Evolutionary conservation across 192 early-diverging fungal species (phyloP).

Genomic region (Coemansia sp.): DNA sequence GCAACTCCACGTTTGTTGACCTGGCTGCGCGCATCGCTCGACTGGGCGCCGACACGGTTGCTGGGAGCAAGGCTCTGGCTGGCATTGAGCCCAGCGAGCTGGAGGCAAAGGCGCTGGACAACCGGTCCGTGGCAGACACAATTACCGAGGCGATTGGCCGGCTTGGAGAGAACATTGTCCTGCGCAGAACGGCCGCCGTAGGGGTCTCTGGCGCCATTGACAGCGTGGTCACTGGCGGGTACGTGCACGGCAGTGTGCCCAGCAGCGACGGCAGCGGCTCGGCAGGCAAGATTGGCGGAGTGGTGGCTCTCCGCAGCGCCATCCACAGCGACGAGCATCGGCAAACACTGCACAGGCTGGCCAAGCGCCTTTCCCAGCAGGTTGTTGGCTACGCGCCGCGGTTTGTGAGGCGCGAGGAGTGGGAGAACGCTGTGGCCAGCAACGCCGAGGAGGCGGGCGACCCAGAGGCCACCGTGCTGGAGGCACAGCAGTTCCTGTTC

Average conservation of each 20-base stretch:
- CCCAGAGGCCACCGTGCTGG: constrained; percentile 50
- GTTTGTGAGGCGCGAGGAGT: constrained; percentile 42
- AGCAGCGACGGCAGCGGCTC: constrained; percentile 13
- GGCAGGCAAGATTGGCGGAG: constrained; percentile 73
- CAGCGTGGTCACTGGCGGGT: constrained; percentile 52
- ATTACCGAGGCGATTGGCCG: constrained; percentile 76
- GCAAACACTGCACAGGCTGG: constrained; percentile 52
- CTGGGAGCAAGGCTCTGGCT: background rate
- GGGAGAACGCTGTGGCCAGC: constrained; percentile 30
- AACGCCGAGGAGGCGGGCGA: constrained; percentile 8
- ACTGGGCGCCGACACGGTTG: background rate
- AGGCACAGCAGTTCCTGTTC: constrained; percentile 68
- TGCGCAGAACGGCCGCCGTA: constrained; percentile 57
- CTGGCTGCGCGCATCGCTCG: constrained; percentile 51
- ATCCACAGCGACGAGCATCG: constrained; percentile 9
- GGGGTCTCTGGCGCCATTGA: constrained; percentile 8
- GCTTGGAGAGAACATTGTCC: constrained; percentile 82
- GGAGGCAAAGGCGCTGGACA: constrained; percentile 2
- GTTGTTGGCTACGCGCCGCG: constrained; percentile 76
- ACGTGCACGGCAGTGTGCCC: constrained; percentile 63
- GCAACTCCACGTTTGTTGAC: constrained; percentile 69
- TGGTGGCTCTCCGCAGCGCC: constrained; percentile 57
- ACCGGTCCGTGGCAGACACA: constrained; percentile 54
- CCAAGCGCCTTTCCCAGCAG: constrained; percentile 76
- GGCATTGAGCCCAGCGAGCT: background rate